These are phyloP conservation scores for Macrolepiota fuliginosa DNA, from an alignment of 768 basidiomycete genomes.

Conservation along the genomic window DNA sequence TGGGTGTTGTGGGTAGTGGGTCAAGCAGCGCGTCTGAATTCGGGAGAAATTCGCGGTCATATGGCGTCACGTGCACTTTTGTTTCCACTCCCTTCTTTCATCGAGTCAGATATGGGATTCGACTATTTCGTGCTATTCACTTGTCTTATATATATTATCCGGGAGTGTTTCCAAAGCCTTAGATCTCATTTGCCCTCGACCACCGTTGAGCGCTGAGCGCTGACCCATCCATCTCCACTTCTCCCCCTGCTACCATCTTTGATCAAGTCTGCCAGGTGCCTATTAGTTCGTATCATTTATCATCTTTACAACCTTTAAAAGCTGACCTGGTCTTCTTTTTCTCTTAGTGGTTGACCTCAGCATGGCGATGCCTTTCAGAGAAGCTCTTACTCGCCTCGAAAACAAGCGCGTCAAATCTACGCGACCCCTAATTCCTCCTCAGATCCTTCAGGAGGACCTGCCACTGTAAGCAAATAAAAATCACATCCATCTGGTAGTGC, in stretches of 20 bases:
- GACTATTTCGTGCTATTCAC: background rate
- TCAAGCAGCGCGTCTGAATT: background rate
- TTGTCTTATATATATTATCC: background rate
- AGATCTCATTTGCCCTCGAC: background rate
- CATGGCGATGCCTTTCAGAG: conserved; percentile 75
- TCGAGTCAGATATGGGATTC: background rate
- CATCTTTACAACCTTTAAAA: background rate
- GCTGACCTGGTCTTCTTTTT: conserved; percentile 13
- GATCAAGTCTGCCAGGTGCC: background rate
- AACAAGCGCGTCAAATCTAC: conserved; percentile 86
- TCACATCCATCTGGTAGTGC: background rate
- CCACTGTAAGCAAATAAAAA: conserved; percentile 54
- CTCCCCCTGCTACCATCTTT: background rate
- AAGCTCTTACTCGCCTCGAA: conserved; percentile 78
- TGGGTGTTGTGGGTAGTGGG: conserved; percentile 1
- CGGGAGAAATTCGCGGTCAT: conserved; percentile 10
- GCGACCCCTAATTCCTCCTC: conserved; percentile 89
- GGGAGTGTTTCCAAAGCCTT: background rate
- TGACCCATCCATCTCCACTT: background rate
- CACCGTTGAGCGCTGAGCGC: too few species aligned
- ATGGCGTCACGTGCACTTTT: conserved; percentile 19
- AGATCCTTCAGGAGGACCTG: conserved; percentile 93
- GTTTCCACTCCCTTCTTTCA: conserved; percentile 6
- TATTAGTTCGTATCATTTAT: background rate
- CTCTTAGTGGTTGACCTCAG: conserved; percentile 45